Evolutionary conservation across 352 stramenopile genomes (phyloP).

Genomic region (Blastocystis sp.): DNA sequence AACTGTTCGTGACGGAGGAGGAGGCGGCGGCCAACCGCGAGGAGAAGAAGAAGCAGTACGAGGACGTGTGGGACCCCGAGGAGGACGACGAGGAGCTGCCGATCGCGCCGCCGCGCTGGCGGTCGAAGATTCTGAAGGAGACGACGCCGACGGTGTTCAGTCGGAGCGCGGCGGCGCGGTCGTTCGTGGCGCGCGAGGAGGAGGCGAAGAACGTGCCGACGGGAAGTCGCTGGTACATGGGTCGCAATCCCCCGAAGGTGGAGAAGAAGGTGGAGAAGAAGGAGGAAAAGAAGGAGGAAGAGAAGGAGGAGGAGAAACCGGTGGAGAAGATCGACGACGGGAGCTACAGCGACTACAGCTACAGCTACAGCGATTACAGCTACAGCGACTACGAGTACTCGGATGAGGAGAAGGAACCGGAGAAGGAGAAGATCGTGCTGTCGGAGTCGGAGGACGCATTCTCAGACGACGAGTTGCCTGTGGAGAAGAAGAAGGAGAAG

Average conservation of each 20-base stretch:
- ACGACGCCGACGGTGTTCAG: neutral
- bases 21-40: neutral
- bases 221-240: neutral
- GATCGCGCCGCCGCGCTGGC: neutral
- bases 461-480: neutral
- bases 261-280: slow-evolving; percentile 8
- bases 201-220: neutral
- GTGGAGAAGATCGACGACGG: neutral
- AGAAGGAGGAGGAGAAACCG: neutral
- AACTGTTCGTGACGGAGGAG: neutral
- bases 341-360: slow-evolving; percentile 3
- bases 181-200: neutral
- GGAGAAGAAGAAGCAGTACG: neutral
- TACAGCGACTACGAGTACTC: neutral
- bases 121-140: neutral
- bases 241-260: neutral
- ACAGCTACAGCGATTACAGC: neutral
- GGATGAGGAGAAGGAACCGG: neutral
- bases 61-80: neutral
- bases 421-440: neutral
- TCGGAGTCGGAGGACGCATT: neutral
- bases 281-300: neutral
- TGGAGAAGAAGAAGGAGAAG: neutral
- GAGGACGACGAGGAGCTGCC: neutral
- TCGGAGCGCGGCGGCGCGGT: neutral